Conservation (phyloP, 2,329 filamentous ascomycete genomes). For the Talaromyces sp. region DNA sequence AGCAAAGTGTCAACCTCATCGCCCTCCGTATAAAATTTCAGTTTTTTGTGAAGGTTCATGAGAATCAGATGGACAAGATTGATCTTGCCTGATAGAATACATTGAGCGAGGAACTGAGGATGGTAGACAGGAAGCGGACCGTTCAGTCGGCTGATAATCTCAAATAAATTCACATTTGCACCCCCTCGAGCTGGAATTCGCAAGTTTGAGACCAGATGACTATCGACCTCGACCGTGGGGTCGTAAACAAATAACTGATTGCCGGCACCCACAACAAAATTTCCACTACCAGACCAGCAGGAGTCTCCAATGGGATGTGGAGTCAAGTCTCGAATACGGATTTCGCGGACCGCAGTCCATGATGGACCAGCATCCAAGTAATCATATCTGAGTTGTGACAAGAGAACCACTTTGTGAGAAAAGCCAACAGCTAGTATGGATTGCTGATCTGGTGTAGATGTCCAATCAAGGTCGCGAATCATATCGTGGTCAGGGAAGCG, state of each 20-base stretch:
- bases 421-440: conserved; percentile 92
- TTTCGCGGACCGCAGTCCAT: conserved; percentile 81
- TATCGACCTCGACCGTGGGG: conserved; percentile 64
- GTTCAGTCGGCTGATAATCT: conserved; percentile 78
- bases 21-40: conserved; percentile 81
- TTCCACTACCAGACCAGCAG: conserved; percentile 81
- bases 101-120: conserved; percentile 84
- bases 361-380: conserved; percentile 86
- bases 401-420: conserved; percentile 74
- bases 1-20: conserved; percentile 77
- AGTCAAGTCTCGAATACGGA: conserved; percentile 75
- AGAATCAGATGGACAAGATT: conserved; percentile 69
- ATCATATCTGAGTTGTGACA: conserved; percentile 86
- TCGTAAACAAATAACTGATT: conserved; percentile 88
- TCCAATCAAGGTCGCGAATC: conserved; percentile 90
- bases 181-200: conserved; percentile 48
- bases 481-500: conserved; percentile 68
- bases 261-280: conserved; percentile 81
- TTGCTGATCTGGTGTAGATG: conserved; percentile 82
- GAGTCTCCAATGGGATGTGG: conserved; percentile 91
- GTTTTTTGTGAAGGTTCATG: conserved; percentile 65
- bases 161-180: conserved; percentile 67
- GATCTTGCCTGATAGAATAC: conserved; percentile 76
- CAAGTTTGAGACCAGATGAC: conserved; percentile 57
- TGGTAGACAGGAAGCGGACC: conserved; percentile 87